Base-by-base conservation (phyloP, 1,139 yeast species). In the Sugiyamaella grinbergsii region DNA sequence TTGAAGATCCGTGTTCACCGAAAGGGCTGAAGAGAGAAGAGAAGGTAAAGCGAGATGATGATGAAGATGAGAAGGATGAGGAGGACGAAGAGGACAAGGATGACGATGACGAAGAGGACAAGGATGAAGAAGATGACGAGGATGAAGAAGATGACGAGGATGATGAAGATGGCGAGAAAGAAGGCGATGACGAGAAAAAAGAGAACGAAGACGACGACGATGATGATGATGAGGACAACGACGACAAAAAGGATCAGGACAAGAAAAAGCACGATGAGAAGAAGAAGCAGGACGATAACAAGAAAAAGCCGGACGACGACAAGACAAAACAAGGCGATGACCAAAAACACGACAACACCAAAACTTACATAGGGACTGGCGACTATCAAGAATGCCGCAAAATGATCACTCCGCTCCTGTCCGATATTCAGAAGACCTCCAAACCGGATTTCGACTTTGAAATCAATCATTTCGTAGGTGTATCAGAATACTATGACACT, bases 401-500 rank as follows among this genome's bases (percentile, higher is more conserved):
- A 2, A 64, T 73, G 2, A 73, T 83, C 1, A 77, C 79, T 55
- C 82, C 83, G 0, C 73, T 83, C 2, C 68, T 83, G 11, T 46
- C 53, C 4, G 54, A 47, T 10, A 57, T 63, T 29, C 51, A 54
- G 13, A 63, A 66, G 18, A 66, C 64, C 26, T 65, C 68, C n/a
- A 60, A 68, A 59, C 71, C 95, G 0, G 76, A 81, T 1, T 81
- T 87, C 67, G 88, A 83, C 58, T 82, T 85, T 59, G 82, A 78
- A 49, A 71, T 80, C 36, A 81, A 82, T 58, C 83, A 81, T 57
- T 86, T 86, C 56, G 76, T 84, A 26, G 95, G 94, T 0, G 89
- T 88, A 2, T 83, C 90, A 59, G 95, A 90, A 39, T 86, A 85
- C 67, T 86, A 90, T 87, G 86, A 85, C 63, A 80, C 89, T 2